Evolutionary conservation across 2,329 filamentous ascomycete genomes (phyloP).

Genomic region (Aureobasidium vineae): DNA sequence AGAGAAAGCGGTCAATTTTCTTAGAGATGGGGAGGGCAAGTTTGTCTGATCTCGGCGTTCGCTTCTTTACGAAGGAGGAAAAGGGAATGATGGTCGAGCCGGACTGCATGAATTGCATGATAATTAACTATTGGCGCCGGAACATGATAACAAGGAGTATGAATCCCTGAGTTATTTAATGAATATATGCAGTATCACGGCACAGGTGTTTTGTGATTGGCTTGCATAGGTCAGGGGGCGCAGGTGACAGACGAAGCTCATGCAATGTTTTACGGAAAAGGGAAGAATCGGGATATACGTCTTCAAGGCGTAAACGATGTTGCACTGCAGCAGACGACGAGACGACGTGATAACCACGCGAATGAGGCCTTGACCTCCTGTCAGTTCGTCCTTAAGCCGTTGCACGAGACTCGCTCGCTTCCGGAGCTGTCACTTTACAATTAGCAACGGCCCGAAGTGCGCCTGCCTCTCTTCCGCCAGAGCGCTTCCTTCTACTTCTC

Average conservation of each 20-base stretch:
- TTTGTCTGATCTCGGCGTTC: not conserved
- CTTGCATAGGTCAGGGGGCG: not conserved
- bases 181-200: conserved; percentile 10
- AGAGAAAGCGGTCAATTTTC: conserved; percentile 8
- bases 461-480: conserved; percentile 11
- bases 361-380: conserved; percentile 22
- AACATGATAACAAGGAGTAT: conserved; percentile 8
- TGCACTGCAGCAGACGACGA: conserved; percentile 24
- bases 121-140: conserved; percentile 6
- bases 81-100: not conserved
- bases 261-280: conserved; percentile 14
- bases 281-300: conserved; percentile 16
- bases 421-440: conserved; percentile 21
- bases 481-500: conserved; percentile 1
- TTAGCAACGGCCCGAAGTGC: conserved; percentile 12
- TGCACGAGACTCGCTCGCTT: conserved; percentile 21
- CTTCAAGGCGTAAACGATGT: conserved; percentile 19
- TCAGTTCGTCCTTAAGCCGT: conserved; percentile 11
- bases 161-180: conserved; percentile 7
- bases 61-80: not conserved
- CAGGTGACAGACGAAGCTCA: conserved; percentile 20
- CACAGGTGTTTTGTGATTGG: conserved; percentile 15
- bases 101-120: conserved; percentile 20
- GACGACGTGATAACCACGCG: conserved; percentile 25
- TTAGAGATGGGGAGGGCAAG: not conserved